Base-by-base conservation (phyloP, 768 basidiomycete genomes). In the Erythrobasidium yunnanense region DNA sequence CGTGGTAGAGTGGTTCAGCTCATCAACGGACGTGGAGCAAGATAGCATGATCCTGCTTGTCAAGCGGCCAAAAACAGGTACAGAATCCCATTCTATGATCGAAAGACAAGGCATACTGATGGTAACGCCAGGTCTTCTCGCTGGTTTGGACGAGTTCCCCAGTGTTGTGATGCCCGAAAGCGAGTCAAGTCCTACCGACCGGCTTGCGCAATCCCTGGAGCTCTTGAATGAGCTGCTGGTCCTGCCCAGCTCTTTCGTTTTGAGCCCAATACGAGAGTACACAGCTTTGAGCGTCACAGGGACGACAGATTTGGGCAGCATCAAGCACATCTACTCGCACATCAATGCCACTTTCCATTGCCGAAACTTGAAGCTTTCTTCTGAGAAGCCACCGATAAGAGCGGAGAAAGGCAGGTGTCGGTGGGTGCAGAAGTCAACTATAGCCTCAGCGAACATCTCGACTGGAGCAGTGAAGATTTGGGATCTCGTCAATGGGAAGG, bases 81-180 rank as follows among this genome's bases (percentile, higher is more conserved):
- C 7, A n/a, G n/a, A n/a, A n/a, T n/a, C n/a, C n/a, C n/a, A n/a
- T n/a, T n/a, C n/a, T n/a, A n/a, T n/a, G n/a, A n/a, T n/a, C n/a
- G n/a, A n/a, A n/a, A n/a, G n/a, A 42, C 38, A 42, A 42, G n/a
- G 38, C 38, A n/a, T n/a, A 1, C 2, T 22, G 1, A 34, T 33
- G 29, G 30, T 11, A 45, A 57, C 35, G 20, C 20, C 70, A 95
- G 92, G 92, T 23, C 84, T 96, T 50, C 79, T 96, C 57, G 92
- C 89, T 20, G 90, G 92, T 8, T 78, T 96, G 45, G 84, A 85
- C 74, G 90, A 96, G 73, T 91, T 91, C 77, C 88, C 90, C 62
- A 83, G 81, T 60, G 80, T 85, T 73, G 80, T 86, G 18, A 33
- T 50, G 22, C 49, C 52, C 18, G 35, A 51, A 6, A 32, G 20